Conservation (phyloP, 163 green algal species). For the Prototheca stagnorum region DNA sequence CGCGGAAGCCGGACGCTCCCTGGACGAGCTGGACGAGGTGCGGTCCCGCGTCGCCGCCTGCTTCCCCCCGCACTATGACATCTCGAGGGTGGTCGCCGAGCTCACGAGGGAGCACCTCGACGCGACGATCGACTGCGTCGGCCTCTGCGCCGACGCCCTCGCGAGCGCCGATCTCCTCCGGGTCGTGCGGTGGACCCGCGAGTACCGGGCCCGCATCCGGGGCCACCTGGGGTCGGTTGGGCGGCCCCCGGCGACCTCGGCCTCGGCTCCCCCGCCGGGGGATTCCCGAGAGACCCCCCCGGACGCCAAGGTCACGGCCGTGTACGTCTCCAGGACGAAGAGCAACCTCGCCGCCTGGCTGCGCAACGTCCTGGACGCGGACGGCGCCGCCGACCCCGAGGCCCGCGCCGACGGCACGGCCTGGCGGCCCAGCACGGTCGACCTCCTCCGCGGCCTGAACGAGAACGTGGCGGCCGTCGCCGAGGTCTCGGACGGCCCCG, state of each 20-base stretch:
- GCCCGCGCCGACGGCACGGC: slow-evolving; percentile 29
- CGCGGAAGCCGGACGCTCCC: slow-evolving; percentile 17
- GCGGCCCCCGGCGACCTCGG: neutral
- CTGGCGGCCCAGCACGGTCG: slow-evolving; percentile 56
- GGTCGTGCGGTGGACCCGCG: slow-evolving; percentile 36
- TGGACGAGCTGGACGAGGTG: slow-evolving; percentile 35
- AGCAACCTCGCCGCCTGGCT: slow-evolving; percentile 53
- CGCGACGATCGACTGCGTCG: slow-evolving; percentile 42
- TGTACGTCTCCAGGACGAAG: slow-evolving; percentile 54
- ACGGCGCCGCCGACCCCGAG: slow-evolving; percentile 17
- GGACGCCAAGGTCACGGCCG: slow-evolving; percentile 35
- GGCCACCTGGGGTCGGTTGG: neutral
- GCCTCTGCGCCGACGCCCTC: slow-evolving; percentile 31
- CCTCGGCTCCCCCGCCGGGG: neutral
- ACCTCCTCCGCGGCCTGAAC: slow-evolving; percentile 82
- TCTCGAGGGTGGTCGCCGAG: slow-evolving; percentile 45
- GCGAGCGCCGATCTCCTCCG: slow-evolving; percentile 52
- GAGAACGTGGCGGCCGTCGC: slow-evolving; percentile 41
- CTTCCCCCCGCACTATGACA: slow-evolving; percentile 54
- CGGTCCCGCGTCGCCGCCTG: slow-evolving; percentile 63
- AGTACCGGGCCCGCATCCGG: neutral
- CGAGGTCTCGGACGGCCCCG: slow-evolving; percentile 2
- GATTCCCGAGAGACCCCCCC: neutral
- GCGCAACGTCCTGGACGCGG: slow-evolving; percentile 58
- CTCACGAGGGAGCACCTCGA: slow-evolving; percentile 40